Base-by-base conservation (phyloP, 2,329 filamentous ascomycete genomes). In the Daldinia sp. region DNA sequence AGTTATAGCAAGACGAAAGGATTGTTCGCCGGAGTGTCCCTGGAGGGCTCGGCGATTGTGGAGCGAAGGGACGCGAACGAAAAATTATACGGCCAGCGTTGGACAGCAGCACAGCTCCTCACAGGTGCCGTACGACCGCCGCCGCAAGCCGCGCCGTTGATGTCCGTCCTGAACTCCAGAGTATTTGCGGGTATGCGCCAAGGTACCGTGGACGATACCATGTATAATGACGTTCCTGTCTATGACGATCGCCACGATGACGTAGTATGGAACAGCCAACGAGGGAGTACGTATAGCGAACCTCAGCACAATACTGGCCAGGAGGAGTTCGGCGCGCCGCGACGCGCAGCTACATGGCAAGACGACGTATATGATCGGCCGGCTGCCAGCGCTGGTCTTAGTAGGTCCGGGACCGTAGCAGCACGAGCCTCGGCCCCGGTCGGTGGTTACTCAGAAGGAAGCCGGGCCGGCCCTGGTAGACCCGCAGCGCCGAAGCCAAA, bases 1-100 rank as follows among this genome's bases (percentile, higher is more conserved):
- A 93, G 93, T 76, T 99, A 99, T 85, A 96, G 92, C 79, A 98
- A 98, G 83, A 99, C 96, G 12, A 98, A 98, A 84, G 96, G 96
- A 20, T 84, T 99, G 35, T 99, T 99, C 75, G 96, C 96, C 4
- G 96, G 96, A 78, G 94, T 99, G 54, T 97, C 93, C 74, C 84
- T 99, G 73, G 96, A 99, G 80, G 96, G 96, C 23, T 95, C 92
- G 69, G 94, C 93, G 60, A 91, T 99, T 72, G 93, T 98, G 71
- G 96, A 99, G 83, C 89, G 96, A 71, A 92, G 94, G 82, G 96
- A 99, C 81, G 96, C 96, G 74, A 99, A 99, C 78, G 92, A 97
- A 82, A 97, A 97, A 82, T 87, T 99, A 68, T 99, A 99, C 80
- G 93, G 93, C 69, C 89, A 91, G 65, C 89, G 92, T 68, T 88